Evolutionary conservation across 805 yeast genomes (phyloP).

Genomic region (Candida oleophila): DNA sequence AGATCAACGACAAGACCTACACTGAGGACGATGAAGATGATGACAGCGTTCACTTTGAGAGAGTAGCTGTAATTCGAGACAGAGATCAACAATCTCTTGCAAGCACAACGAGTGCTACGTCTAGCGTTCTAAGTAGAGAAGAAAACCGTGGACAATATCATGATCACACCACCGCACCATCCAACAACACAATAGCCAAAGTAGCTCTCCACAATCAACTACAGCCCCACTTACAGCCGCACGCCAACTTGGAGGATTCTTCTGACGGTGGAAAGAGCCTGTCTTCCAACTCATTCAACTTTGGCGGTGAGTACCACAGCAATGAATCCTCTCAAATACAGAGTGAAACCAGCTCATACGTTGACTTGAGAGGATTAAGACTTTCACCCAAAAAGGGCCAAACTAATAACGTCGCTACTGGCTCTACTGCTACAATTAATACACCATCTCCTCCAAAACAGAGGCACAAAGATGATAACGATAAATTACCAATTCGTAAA

Average conservation of each 20-base stretch:
- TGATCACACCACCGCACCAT: neutral
- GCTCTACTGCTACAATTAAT: constrained; percentile 12
- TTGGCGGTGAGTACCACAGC: neutral
- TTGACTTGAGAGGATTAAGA: constrained; percentile 15
- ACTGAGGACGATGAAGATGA: constrained; percentile 12
- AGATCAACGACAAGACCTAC: constrained; percentile 23
- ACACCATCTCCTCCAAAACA: constrained; percentile 15
- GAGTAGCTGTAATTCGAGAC: constrained; percentile 5
- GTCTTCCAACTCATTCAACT: constrained; percentile 2
- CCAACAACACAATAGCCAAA: neutral
- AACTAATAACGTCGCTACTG: neutral
- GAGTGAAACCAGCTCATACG: constrained; percentile 7
- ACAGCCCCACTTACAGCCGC: neutral
- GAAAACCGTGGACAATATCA: neutral
- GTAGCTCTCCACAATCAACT: neutral
- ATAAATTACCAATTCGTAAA: constrained; percentile 25
- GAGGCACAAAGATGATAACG: neutral
- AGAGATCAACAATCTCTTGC: constrained; percentile 16
- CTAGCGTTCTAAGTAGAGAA: constrained; percentile 20
- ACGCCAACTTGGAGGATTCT: neutral
- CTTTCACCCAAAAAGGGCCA: constrained; percentile 18
- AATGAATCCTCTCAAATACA: constrained; percentile 2
- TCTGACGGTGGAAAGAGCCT: constrained; percentile 2
- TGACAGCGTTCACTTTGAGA: neutral
- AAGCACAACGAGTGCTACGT: constrained; percentile 25